Conservation (phyloP, 164 flowering plant species). For the Stephania cephalantha region DNA sequence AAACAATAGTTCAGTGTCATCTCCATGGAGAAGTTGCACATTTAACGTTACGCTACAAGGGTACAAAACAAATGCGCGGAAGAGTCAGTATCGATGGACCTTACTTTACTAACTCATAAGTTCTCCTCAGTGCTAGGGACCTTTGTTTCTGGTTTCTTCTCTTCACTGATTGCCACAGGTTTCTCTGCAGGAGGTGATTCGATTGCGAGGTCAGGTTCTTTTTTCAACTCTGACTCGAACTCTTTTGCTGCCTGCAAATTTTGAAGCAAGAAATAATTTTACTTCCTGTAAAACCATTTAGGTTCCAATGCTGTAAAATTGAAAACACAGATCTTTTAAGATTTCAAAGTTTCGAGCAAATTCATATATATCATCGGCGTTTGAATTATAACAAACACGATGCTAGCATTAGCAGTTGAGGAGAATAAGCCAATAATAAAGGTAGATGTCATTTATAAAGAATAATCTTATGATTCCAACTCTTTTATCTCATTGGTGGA, state of each 20-base stretch:
- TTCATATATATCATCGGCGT: not conserved
- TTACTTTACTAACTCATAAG: not conserved
- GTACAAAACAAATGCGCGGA: not conserved
- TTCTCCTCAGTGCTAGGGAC: constrained; percentile 47
- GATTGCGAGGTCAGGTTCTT: constrained; percentile 39
- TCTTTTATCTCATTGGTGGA: not conserved
- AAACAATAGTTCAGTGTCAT: not conserved
- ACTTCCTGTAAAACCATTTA: not conserved
- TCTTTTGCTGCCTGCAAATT: constrained; percentile 75
- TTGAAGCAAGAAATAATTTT: not conserved
- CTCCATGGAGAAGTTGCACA: not conserved
- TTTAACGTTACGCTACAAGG: not conserved
- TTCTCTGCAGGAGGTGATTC: constrained; percentile 35
- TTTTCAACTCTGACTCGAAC: constrained; percentile 73
- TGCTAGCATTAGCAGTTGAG: not conserved
- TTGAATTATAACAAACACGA: not conserved
- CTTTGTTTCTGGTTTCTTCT: constrained; percentile 37
- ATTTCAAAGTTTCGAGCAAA: too few relatives aligned
- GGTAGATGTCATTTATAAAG: not conserved
- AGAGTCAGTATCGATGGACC: not conserved
- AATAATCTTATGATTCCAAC: not conserved
- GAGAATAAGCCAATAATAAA: not conserved
- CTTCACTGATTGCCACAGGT: constrained; percentile 32
- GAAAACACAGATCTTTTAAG: not conserved
- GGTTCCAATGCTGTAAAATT: not conserved